Evolutionary conservation across 148 eudicot species (phyloP).

Genomic region (Rhododendron griersonianum): DNA sequence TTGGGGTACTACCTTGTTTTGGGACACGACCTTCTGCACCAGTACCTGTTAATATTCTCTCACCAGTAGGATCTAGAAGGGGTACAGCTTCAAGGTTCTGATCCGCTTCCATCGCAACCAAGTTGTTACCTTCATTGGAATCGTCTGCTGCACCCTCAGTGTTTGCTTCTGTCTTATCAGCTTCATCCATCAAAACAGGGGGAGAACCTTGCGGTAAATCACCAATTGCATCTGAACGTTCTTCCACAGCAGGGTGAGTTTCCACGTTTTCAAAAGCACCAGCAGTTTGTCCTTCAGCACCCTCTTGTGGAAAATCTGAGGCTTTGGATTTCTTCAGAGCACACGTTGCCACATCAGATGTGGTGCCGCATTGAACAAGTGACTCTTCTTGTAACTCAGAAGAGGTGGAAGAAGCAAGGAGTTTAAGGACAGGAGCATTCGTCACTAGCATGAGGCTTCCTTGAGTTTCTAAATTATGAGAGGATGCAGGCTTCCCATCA

Average conservation of each 20-base stretch:
- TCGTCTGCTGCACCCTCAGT: slow-evolving; percentile 27
- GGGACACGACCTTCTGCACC: slow-evolving; percentile 28
- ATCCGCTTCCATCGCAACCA: slow-evolving; percentile 37
- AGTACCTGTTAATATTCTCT: slow-evolving; percentile 15
- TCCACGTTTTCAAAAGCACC: slow-evolving; percentile 34
- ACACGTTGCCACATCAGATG: slow-evolving; percentile 38
- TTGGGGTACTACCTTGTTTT: slow-evolving; percentile 33
- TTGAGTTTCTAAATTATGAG: slow-evolving; percentile 34
- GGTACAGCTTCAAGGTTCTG: slow-evolving; percentile 27
- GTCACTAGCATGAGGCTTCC: slow-evolving; percentile 20
- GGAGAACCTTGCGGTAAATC: slow-evolving; percentile 45
- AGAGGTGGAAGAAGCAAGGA: slow-evolving; percentile 52
- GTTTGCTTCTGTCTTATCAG: slow-evolving; percentile 42
- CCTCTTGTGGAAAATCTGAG: slow-evolving; percentile 45
- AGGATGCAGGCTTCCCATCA: slow-evolving; percentile 28
- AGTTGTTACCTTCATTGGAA: slow-evolving; percentile 34
- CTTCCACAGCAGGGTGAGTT: slow-evolving; percentile 30
- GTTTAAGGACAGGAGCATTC: slow-evolving; percentile 47
- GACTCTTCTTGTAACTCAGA: slow-evolving; percentile 54
- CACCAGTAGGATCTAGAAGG: slow-evolving; percentile 15
- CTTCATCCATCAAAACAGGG: slow-evolving; percentile 45
- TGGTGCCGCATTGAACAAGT: slow-evolving; percentile 21
- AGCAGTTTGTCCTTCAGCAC: slow-evolving; percentile 30
- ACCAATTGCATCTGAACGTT: slow-evolving; percentile 36
- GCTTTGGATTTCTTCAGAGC: slow-evolving; percentile 52